Conservation (phyloP, 306 rosid species). For the Vicia sativa region DNA sequence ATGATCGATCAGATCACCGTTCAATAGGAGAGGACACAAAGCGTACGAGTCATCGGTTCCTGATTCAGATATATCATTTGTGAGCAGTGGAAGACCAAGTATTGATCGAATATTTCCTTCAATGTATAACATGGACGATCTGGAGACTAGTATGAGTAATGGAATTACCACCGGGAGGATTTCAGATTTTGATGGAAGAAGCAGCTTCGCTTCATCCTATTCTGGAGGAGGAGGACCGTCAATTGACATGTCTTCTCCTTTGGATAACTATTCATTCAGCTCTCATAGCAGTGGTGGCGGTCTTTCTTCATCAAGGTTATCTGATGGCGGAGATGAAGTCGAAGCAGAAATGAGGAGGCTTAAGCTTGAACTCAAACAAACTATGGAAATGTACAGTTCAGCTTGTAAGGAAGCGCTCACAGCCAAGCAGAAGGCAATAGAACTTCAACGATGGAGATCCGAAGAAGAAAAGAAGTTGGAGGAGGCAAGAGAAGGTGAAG, state of each 20-base stretch:
- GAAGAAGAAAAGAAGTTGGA: slow-evolving; percentile 67
- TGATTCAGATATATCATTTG: slow-evolving; percentile 75
- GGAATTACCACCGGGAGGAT: slow-evolving; percentile 22
- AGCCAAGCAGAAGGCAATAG: slow-evolving; percentile 69
- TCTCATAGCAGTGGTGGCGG: slow-evolving; percentile 38
- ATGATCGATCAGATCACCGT: slow-evolving; percentile 62
- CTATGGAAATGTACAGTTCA: slow-evolving; percentile 82
- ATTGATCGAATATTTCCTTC: slow-evolving; percentile 48
- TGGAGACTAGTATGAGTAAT: slow-evolving; percentile 19
- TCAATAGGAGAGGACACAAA: slow-evolving; percentile 48
- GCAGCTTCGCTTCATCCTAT: slow-evolving; percentile 48
- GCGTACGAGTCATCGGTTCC: slow-evolving; percentile 40
- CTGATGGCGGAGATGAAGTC: slow-evolving; percentile 52
- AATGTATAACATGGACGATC: slow-evolving; percentile 27
- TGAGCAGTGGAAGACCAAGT: slow-evolving; percentile 64
- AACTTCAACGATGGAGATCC: slow-evolving; percentile 68
- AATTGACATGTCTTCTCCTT: slow-evolving; percentile 34
- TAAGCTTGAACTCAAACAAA: slow-evolving; percentile 80
- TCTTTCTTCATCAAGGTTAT: slow-evolving; percentile 23
- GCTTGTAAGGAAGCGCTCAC: slow-evolving; percentile 80
- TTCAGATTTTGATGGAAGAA: slow-evolving; percentile 58
- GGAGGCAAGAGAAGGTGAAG: slow-evolving; percentile 54
- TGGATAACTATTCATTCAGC: slow-evolving; percentile 36
- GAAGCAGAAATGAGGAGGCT: slow-evolving; percentile 90
- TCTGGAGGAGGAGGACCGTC: slow-evolving; percentile 41